Evolutionary conservation across 2,329 filamentous ascomycete genomes (phyloP).

Genomic region (Periconia digitata): DNA sequence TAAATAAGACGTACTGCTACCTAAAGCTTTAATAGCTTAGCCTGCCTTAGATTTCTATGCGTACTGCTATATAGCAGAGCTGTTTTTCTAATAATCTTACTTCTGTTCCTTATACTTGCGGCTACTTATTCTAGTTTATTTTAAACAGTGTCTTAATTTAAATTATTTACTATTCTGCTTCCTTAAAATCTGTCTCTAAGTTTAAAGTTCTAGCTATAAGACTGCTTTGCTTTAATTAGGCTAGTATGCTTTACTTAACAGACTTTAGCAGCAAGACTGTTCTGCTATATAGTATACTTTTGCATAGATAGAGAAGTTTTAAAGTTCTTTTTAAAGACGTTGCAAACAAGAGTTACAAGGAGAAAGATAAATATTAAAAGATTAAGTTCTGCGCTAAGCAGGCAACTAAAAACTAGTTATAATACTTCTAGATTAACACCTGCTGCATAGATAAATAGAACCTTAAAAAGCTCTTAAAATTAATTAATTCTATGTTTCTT

Average conservation of each 20-base stretch:
- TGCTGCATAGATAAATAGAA: constrained; percentile 1
- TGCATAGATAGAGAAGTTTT: constrained; percentile 26
- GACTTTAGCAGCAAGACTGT: constrained; percentile 15
- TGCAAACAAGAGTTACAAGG: background rate
- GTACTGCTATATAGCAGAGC: too few species aligned
- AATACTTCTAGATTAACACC: constrained; percentile 9
- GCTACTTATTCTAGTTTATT: too few species aligned
- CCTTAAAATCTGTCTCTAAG: too few species aligned
- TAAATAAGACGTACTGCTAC: too few species aligned
- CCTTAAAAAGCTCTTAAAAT: background rate
- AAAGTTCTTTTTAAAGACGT: constrained; percentile 10
- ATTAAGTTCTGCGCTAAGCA: constrained; percentile 14
- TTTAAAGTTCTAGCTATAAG: constrained; percentile 5
- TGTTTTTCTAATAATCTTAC: too few species aligned
- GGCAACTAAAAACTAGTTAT: constrained; percentile 10
- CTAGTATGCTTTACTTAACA: constrained; percentile 12
- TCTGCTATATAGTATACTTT: constrained; percentile 13
- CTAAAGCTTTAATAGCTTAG: too few species aligned
- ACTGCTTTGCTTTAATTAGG: constrained; percentile 13
- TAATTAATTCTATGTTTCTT: constrained; percentile 5
- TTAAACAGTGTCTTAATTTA: too few species aligned
- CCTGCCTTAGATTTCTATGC: too few species aligned
- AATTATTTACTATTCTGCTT: too few species aligned
- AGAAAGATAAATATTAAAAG: constrained; percentile 8
- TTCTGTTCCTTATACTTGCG: too few species aligned